These are phyloP conservation scores for Raphanus raphanistrum DNA, from an alignment of 345 rosid genomes.

Conservation along the genomic window DNA sequence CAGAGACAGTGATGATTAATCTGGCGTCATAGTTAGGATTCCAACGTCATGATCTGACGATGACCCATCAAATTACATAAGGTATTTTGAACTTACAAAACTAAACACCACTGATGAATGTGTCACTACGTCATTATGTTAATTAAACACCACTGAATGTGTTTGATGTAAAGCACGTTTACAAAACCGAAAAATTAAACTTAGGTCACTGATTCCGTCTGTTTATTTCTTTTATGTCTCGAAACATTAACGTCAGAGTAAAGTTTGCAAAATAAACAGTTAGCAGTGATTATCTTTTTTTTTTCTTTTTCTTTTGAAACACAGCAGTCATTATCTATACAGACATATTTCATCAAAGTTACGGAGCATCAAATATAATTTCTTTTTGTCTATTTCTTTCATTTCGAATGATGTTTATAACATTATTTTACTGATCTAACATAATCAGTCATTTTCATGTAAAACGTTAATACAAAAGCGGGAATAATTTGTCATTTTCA, in stretches of 20 bases:
- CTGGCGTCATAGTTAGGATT: slow-evolving; percentile 10
- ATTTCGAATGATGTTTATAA: neutral
- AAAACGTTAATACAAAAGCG: neutral
- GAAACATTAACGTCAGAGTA: neutral
- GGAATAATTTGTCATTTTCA: neutral
- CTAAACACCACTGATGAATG: neutral
- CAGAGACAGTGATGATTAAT: slow-evolving; percentile 22
- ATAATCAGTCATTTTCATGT: neutral
- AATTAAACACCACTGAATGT: neutral
- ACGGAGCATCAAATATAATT: no score
- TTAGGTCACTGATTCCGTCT: neutral
- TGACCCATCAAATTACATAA: neutral
- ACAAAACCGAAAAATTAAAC: neutral
- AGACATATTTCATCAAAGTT: neutral
- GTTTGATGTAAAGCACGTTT: slow-evolving; percentile 3
- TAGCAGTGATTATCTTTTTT: no score
- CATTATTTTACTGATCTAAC: neutral
- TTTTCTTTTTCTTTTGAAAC: no score
- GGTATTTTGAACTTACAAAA: neutral
- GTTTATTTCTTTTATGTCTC: neutral
- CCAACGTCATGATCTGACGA: slow-evolving; percentile 12
- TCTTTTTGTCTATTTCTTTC: neutral
- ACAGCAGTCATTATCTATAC: neutral
- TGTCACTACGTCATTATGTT: neutral
- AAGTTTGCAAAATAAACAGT: neutral